phyloP scores from a whole-genome alignment of 2,329 filamentous ascomycete species.

The Neopestalotiopsis clavispora region DNA sequence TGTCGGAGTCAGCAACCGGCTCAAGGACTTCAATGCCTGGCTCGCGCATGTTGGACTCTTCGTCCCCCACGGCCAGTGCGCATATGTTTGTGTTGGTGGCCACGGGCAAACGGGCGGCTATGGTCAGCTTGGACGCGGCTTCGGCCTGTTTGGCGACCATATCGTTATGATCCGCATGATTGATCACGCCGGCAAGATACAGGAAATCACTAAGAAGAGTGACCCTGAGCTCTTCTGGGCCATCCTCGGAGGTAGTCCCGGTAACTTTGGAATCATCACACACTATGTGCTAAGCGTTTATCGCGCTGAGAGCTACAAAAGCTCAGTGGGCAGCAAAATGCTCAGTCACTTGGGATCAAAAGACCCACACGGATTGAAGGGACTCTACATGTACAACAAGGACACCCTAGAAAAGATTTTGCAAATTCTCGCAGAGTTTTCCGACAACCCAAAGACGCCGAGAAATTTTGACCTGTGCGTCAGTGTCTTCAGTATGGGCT shows the following conservation, averaged over 20 bases:
- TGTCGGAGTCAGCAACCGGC: conserved; percentile 45
- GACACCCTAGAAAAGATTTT: background rate
- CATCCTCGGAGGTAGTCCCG: conserved; percentile 60
- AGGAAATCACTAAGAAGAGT: conserved; percentile 50
- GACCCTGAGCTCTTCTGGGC: conserved; percentile 65
- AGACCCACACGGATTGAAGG: background rate
- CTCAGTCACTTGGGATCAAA: background rate
- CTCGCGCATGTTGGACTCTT: conserved; percentile 46
- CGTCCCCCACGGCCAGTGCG: conserved; percentile 51
- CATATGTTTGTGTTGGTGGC: conserved; percentile 49
- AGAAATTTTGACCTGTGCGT: background rate
- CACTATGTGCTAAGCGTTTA: conserved; percentile 54
- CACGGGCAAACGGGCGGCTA: conserved; percentile 55
- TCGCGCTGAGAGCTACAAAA: background rate
- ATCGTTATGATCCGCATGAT: conserved; percentile 53
- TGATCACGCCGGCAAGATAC: conserved; percentile 48
- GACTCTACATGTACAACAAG: background rate
- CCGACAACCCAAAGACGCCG: background rate
- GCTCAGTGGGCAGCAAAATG: background rate
- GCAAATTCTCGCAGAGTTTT: background rate
- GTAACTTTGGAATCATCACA: conserved; percentile 61
- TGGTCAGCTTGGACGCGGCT: conserved; percentile 50
- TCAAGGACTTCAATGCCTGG: conserved; percentile 49
- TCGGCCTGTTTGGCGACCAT: conserved; percentile 60
- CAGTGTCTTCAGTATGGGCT: background rate